Evolutionary conservation across 768 basidiomycete species (phyloP), one percentile per base, ranked within the genome.

Genomic region (Holtermanniella nyarrowii): DNA sequence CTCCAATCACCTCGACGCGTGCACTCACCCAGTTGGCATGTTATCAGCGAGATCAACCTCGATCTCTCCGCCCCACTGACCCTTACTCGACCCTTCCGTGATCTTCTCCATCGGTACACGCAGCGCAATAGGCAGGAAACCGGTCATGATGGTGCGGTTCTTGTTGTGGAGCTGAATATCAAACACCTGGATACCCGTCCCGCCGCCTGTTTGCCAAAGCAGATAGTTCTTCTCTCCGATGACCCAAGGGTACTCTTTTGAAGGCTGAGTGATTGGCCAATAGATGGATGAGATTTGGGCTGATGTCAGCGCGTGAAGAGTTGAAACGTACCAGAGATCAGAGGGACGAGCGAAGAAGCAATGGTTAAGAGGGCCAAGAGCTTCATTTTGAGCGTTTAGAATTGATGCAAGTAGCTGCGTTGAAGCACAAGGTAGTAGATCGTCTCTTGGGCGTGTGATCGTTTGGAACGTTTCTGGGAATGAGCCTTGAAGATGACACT

Each of bases 151-250:
- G 20, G 55, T 58, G 23, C 53, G 39, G 47, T 68, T 68, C 12
- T 49, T 49, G 52, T 69, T 66, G 54, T 66, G 63, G 10, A 71
- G 50, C 50, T 71, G 69, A 40, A 71, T 65, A 52, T 71, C 69
- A 46, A 71, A 71, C 14, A 59, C 57, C 39, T 60, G 47, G 48
- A 70, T 60, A 51, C 68, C 69, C 1, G 62, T 62, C 18, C 62
- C 67, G 42, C 64, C 69, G 39, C 65, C 69, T 20, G 60, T 64
- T 14, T 49, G 48, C 67, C 67, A 71, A n/a, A 59, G 48, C 16
- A 68, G 44, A 4, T 61, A 26, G 57, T 67, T 69, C 37, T 65
- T 62, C 26, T 62, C 44, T 3, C 69, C 69, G 22, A 67, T 44
- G 5, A 71, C 62, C 69, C 69, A 71, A 18, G 69, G 69, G 20